A percentile compares a stretch with the other conserved stretches of the same genome.
Conservation (phyloP, 495 filamentous ascomycete species). For the Friedmanniomyces simplex region DNA sequence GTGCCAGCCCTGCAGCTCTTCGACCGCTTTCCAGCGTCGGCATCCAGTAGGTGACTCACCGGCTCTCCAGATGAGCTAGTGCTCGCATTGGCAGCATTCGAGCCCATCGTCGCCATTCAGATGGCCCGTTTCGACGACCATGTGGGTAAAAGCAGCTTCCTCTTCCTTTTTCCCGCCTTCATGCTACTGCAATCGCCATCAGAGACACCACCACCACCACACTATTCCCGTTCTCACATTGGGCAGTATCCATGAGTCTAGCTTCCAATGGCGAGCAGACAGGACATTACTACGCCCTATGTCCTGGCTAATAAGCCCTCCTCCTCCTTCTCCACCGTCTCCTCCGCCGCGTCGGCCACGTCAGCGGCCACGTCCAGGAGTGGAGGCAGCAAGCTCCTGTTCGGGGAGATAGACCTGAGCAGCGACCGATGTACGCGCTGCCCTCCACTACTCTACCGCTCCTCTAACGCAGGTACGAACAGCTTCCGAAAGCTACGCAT, state of each 20-base stretch:
- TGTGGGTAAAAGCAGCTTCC: not conserved
- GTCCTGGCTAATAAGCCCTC: constrained; percentile 20
- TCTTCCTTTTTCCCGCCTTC: constrained; percentile 1
- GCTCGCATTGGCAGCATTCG: constrained; percentile 4
- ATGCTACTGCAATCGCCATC: constrained; percentile 11
- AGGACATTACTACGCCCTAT: constrained; percentile 2
- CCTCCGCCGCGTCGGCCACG: constrained; percentile 18
- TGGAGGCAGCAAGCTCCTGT: constrained; percentile 28
- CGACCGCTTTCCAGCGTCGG: not conserved
- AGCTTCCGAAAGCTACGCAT: constrained; percentile 21
- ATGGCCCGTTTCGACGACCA: not conserved
- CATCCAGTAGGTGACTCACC: not conserved
- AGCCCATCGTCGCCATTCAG: not conserved
- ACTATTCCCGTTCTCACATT: not conserved
- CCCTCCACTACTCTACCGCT: not conserved
- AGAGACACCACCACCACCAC: not conserved
- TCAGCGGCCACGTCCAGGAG: constrained; percentile 17
- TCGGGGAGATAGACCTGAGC: constrained; percentile 33
- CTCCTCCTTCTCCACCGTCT: constrained; percentile 14
- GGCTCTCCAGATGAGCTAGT: not conserved
- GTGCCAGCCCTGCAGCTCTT: not conserved
- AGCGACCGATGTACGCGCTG: constrained; percentile 16
- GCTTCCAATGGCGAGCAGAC: constrained; percentile 8
- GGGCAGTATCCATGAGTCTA: constrained; percentile 9
- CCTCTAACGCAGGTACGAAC: not conserved